Evolutionary conservation across 176 grass and related monocot genomes (phyloP), one percentile per base, ranked within the genome.

Genomic region (Thalia dealbata): DNA sequence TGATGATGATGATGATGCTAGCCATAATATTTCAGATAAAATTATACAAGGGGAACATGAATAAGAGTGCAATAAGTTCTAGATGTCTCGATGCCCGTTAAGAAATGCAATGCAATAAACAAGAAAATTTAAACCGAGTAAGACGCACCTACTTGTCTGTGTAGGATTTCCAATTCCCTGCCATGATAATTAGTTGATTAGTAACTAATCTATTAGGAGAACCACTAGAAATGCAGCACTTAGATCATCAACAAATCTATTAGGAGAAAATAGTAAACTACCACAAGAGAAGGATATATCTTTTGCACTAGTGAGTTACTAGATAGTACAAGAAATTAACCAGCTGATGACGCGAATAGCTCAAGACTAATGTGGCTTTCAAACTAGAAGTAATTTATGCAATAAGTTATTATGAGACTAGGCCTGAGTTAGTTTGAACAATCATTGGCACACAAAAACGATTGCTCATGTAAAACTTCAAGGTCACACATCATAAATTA

Each of bases 111-210:
- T 60, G 68, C 52, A 64, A 63, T 56, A 81, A 71, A 73, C 6
- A 86, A 72, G 28, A 26, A 79, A 86, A 44, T 74, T 67, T 82
- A 84, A 82, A 55, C 69, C 44, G 16, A 75, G 25, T 48, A 79
- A 70, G 72, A 88, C 75, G 62, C 24, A 90, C 88, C 93, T 87
- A 82, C 86, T 93, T 87, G 83, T 97, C 82, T 90, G 83, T 0
- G 78, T 78, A 75, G 84, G 90, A 81, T 88, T 88, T 84, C 87
- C 95, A 83, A 92, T 67, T 77, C 93, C 95, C 95, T 97, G 95
- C 77, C 78, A 86, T 81, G 76, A 83, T 16, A 86, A 86, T 61
- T 22, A 67, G 68, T 14, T 76, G 28, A 77, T 50, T 72, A 65
- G 60, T 14, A 77, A 64, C 64, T 86, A 12, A 79, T 86, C 75